Percentiles rank a stretch among this genome's conserved stretches.
Evolutionary conservation across 257 asterid species (phyloP).

Genomic region (Voacanga thouarsii): DNA sequence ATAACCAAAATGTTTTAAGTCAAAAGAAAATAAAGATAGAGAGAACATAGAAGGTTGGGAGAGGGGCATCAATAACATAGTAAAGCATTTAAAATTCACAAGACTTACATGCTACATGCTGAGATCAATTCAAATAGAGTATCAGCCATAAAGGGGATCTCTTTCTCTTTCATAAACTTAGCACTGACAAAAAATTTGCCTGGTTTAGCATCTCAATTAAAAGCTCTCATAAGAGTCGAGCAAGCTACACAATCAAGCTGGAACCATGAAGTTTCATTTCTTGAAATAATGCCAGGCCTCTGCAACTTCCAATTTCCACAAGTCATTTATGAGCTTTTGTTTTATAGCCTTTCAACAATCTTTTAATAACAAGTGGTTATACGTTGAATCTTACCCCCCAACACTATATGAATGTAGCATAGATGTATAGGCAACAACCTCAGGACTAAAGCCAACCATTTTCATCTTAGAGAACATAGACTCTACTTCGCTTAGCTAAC

Average conservation of each 20-base stretch:
- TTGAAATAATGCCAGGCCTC: conserved; percentile 74
- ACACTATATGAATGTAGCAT: conserved; percentile 74
- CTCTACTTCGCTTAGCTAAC: conserved; percentile 78
- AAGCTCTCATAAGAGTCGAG: too few relatives aligned
- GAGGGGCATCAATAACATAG: background rate
- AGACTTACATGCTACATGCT: conserved; percentile 85
- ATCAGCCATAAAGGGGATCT: conserved; percentile 63
- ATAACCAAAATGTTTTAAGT: background rate
- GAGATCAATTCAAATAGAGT: conserved; percentile 76
- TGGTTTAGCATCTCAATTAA: too few relatives aligned
- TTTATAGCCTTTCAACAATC: conserved; percentile 10
- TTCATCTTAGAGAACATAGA: conserved; percentile 76
- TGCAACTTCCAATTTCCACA: conserved; percentile 29
- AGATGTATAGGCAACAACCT: conserved; percentile 85
- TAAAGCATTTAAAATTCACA: conserved; percentile 6
- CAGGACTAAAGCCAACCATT: conserved; percentile 67
- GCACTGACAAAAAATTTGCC: too few relatives aligned
- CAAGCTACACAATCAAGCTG: conserved; percentile 89
- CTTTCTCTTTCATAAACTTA: too few relatives aligned
- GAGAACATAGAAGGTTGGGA: too few relatives aligned
- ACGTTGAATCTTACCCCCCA: conserved; percentile 55
- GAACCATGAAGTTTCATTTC: conserved; percentile 73
- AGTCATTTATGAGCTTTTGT: conserved; percentile 19
- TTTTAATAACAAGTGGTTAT: conserved; percentile 9
- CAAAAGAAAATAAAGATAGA: too few relatives aligned